phyloP scores from a whole-genome alignment of 2,329 filamentous ascomycete species.

The Fusarium incarnatum region DNA sequence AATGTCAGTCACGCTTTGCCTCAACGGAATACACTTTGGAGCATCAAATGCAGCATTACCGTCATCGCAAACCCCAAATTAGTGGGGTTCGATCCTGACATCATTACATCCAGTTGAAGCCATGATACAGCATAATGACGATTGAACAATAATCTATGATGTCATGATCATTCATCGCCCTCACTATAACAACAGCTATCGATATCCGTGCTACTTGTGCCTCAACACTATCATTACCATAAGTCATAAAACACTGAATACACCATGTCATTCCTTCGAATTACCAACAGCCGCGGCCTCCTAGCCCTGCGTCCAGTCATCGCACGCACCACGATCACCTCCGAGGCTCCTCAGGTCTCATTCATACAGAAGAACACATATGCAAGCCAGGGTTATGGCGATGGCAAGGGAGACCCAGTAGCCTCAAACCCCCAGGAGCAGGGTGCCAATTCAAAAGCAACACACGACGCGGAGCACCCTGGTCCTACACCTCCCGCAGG shows the following conservation, averaged over 20 bases:
- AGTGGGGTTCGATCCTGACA: not conserved
- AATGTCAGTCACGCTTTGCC: too few relatives aligned
- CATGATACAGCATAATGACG: slow-evolving; percentile 6
- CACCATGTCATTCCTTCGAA: not conserved
- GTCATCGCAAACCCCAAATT: not conserved
- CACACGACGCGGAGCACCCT: slow-evolving; percentile 1
- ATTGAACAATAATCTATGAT: not conserved
- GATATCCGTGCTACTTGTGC: not conserved
- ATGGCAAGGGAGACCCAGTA: not conserved
- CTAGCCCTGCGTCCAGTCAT: not conserved
- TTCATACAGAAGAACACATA: not conserved
- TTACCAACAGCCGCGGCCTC: not conserved
- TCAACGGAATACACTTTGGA: too few relatives aligned
- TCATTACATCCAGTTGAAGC: too few relatives aligned
- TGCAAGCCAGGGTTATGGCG: not conserved
- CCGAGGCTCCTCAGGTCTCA: not conserved
- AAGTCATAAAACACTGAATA: not conserved
- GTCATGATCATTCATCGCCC: not conserved
- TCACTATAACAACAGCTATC: not conserved
- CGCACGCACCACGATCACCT: not conserved
- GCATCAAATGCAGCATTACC: not conserved
- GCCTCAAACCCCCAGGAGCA: not conserved
- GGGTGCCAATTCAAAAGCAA: not conserved
- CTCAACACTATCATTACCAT: not conserved
- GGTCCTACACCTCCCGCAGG: not conserved